Conservation (phyloP, 306 rosid species). For the Cicer yamashitae region DNA sequence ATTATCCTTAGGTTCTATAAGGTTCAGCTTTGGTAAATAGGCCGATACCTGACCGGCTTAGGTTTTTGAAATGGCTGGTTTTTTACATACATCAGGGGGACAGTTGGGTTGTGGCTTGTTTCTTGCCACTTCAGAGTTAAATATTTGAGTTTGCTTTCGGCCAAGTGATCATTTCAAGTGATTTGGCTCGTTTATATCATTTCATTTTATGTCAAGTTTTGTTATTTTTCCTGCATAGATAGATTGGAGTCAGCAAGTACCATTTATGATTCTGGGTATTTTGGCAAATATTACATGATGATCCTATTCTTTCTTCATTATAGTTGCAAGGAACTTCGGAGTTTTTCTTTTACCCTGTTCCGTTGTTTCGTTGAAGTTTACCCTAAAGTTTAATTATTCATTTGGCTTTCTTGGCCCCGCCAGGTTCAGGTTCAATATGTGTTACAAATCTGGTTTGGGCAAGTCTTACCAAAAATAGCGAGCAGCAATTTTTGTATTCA, state of each 20-base stretch:
- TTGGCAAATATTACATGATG: constrained; percentile 56
- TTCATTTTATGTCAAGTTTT: constrained; percentile 43
- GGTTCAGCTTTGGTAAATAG: constrained; percentile 49
- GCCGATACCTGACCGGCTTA: constrained; percentile 52
- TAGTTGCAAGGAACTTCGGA: constrained; percentile 37
- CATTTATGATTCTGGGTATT: constrained; percentile 43
- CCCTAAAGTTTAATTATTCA: constrained; percentile 16
- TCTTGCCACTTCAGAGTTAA: constrained; percentile 48
- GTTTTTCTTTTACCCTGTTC: constrained; percentile 38
- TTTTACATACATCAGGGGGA: constrained; percentile 44
- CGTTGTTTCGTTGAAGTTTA: constrained; percentile 5
- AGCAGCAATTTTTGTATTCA: constrained; percentile 1
- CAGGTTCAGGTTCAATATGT: not conserved
- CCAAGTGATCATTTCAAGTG: constrained; percentile 45
- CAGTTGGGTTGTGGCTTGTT: constrained; percentile 44
- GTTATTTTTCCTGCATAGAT: constrained; percentile 39
- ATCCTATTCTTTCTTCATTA: constrained; percentile 21
- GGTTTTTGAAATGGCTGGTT: constrained; percentile 57
- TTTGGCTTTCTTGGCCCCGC: not conserved
- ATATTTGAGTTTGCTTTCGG: constrained; percentile 44
- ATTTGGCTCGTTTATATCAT: constrained; percentile 32
- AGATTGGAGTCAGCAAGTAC: constrained; percentile 44
- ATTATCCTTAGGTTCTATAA: constrained; percentile 44
- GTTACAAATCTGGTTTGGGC: constrained; percentile 13
- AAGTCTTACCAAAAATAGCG: constrained; percentile 16